phyloP scores from a whole-genome alignment of 305 asterid species.

The Fraxinus sp. region DNA sequence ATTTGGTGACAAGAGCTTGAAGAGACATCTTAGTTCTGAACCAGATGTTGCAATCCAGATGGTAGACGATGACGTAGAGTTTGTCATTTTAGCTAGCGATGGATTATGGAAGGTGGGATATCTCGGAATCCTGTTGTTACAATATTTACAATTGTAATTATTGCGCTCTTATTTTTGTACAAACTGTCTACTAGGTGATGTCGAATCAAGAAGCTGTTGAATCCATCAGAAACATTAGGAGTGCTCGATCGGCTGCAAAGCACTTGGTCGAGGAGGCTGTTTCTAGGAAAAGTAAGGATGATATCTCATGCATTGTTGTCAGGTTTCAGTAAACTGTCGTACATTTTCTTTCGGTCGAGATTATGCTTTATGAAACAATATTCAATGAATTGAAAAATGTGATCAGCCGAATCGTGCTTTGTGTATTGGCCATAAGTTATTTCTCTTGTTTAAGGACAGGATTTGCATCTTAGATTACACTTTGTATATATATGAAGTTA shows the following conservation, averaged over 20 bases:
- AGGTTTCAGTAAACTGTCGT: slow-evolving; percentile 44
- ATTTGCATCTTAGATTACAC: neutral
- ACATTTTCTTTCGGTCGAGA: neutral
- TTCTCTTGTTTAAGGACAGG: slow-evolving; percentile 3
- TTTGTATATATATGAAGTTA: neutral
- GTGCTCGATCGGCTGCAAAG: slow-evolving; percentile 71
- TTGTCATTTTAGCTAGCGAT: slow-evolving; percentile 80
- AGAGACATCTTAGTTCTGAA: slow-evolving; percentile 84
- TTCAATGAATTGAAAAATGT: neutral
- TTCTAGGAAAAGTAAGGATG: slow-evolving; percentile 74
- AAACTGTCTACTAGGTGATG: slow-evolving; percentile 54
- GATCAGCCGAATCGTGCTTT: neutral
- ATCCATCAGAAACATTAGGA: slow-evolving; percentile 57
- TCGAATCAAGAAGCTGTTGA: slow-evolving; percentile 89
- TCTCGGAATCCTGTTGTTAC: neutral
- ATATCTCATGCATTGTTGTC: slow-evolving; percentile 86
- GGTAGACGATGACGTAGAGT: slow-evolving; percentile 67
- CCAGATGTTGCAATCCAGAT: slow-evolving; percentile 57
- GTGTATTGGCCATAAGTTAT: neutral
- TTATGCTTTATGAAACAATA: neutral
- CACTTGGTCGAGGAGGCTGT: slow-evolving; percentile 62
- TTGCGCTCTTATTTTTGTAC: neutral
- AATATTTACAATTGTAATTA: neutral
- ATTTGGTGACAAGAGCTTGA: slow-evolving; percentile 93
- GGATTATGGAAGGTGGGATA: slow-evolving; percentile 83